Evolutionary conservation across 176 grass and related monocot species (phyloP).

Genomic region (Oryza meridionalis): DNA sequence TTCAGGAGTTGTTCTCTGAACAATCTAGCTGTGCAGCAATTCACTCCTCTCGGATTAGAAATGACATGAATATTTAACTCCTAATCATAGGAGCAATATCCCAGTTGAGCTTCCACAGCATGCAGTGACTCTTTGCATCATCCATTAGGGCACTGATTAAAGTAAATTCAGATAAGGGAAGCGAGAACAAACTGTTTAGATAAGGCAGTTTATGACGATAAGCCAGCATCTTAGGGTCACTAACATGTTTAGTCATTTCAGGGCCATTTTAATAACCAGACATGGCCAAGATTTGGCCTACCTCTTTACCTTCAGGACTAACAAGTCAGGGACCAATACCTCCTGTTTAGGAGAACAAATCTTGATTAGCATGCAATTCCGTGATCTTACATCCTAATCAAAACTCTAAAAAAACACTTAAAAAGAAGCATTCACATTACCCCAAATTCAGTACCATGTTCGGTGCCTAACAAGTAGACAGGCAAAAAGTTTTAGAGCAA

Average conservation of each 20-base stretch:
- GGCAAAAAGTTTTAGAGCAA: conserved; percentile 26
- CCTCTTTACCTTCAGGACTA: conserved; percentile 14
- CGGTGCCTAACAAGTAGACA: conserved; percentile 50
- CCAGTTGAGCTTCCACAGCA: conserved; percentile 31
- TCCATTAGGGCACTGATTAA: conserved; percentile 20
- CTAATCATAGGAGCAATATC: conserved; percentile 6
- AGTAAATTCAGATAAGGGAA: conserved; percentile 36
- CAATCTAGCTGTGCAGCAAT: conserved; percentile 40
- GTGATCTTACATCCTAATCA: conserved; percentile 4
- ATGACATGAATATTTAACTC: conserved; percentile 33
- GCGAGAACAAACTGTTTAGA: conserved; percentile 16
- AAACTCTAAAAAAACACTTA: conserved; percentile 33
- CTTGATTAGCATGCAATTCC: conserved; percentile 46
- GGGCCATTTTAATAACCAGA: conserved; percentile 40
- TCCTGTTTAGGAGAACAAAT: conserved; percentile 40
- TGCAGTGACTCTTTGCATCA: conserved; percentile 18
- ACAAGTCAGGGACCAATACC: not conserved
- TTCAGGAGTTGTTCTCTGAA: not conserved
- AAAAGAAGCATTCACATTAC: conserved; percentile 37
- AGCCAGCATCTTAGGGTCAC: conserved; percentile 54
- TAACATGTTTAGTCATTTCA: conserved; percentile 52
- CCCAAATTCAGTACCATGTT: conserved; percentile 30
- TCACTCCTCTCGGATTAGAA: conserved; percentile 17
- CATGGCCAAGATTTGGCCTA: conserved; percentile 38
- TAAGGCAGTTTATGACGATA: conserved; percentile 44